Evolutionary conservation across 2,329 filamentous ascomycete genomes (phyloP).

Genomic region (Talaromyces atroroseus): DNA sequence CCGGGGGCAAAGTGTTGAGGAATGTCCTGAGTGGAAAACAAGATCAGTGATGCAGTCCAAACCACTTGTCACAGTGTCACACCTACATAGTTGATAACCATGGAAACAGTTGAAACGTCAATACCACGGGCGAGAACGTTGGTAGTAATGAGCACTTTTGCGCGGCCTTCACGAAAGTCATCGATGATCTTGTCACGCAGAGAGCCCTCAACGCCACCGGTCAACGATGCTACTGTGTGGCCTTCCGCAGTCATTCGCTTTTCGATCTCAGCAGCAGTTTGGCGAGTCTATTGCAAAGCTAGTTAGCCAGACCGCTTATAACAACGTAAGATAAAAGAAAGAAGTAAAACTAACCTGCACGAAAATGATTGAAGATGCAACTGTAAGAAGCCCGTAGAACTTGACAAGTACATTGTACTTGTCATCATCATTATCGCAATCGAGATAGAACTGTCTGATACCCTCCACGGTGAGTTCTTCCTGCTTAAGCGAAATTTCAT

Average conservation of each 20-base stretch:
- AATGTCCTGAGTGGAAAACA: slow-evolving; percentile 49
- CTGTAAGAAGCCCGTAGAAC: slow-evolving; percentile 92
- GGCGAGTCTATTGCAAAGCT: slow-evolving; percentile 59
- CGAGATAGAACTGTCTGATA: slow-evolving; percentile 96
- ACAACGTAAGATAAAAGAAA: not conserved
- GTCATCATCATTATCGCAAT: slow-evolving; percentile 72
- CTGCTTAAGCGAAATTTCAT: slow-evolving; percentile 79
- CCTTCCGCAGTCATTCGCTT: slow-evolving; percentile 80
- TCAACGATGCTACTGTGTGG: slow-evolving; percentile 85
- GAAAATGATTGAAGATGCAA: slow-evolving; percentile 96
- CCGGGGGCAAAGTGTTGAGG: slow-evolving; percentile 58
- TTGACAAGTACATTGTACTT: slow-evolving; percentile 88
- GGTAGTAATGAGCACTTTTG: slow-evolving; percentile 96
- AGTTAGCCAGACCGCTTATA: slow-evolving; percentile 12
- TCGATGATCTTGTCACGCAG: slow-evolving; percentile 81
- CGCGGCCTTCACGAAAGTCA: slow-evolving; percentile 76
- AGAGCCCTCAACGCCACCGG: slow-evolving; percentile 76
- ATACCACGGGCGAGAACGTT: slow-evolving; percentile 96
- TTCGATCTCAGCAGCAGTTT: slow-evolving; percentile 80
- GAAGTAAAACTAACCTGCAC: slow-evolving; percentile 61
- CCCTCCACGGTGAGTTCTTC: slow-evolving; percentile 93
- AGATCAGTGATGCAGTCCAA: not conserved
- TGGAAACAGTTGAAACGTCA: slow-evolving; percentile 83
- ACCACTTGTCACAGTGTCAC: slow-evolving; percentile 17
- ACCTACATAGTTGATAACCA: slow-evolving; percentile 91